These are phyloP conservation scores for Aquilaria yunnanensis DNA, from an alignment of 345 rosid species.

Conservation along the genomic window DNA sequence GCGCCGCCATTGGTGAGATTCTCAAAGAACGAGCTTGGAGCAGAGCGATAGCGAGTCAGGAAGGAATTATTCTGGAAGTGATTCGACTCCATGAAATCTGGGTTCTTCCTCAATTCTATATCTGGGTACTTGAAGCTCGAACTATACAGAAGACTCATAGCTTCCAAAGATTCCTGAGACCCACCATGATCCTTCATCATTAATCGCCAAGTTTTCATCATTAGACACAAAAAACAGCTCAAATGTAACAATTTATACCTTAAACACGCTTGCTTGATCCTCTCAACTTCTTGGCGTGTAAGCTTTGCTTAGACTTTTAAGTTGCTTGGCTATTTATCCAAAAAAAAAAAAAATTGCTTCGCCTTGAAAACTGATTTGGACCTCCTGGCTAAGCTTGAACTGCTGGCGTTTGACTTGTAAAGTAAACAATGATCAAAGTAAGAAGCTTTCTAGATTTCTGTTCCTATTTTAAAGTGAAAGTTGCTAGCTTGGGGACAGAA, in stretches of 20 bases:
- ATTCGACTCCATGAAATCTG: slow-evolving; percentile 31
- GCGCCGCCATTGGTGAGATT: slow-evolving; percentile 17
- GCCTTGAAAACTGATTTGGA: slow-evolving; percentile 5
- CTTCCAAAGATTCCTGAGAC: slow-evolving; percentile 15
- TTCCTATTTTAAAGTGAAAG: neutral
- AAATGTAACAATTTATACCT: neutral
- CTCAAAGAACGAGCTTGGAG: slow-evolving; percentile 38
- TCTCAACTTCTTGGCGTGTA: slow-evolving; percentile 6
- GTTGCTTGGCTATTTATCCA: neutral
- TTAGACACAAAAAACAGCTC: neutral
- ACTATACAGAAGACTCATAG: slow-evolving; percentile 37
- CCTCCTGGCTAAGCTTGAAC: too few relatives aligned
- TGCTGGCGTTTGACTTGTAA: too few relatives aligned
- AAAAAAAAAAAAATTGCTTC: neutral
- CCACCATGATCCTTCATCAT: slow-evolving; percentile 7
- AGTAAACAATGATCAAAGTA: neutral
- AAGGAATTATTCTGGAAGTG: slow-evolving; percentile 24
- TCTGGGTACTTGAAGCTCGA: slow-evolving; percentile 26
- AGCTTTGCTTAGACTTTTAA: neutral
- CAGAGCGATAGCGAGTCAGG: slow-evolving; percentile 32
- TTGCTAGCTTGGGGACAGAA: slow-evolving; percentile 5
- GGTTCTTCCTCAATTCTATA: slow-evolving; percentile 32
- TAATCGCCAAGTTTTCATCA: neutral
- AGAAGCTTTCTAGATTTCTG: slow-evolving; percentile 7
- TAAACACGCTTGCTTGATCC: slow-evolving; percentile 4